Evolutionary conservation across 2,329 filamentous ascomycete species (phyloP), one percentile per base, ranked within the genome.

Genomic region (Colletotrichum abscissum): DNA sequence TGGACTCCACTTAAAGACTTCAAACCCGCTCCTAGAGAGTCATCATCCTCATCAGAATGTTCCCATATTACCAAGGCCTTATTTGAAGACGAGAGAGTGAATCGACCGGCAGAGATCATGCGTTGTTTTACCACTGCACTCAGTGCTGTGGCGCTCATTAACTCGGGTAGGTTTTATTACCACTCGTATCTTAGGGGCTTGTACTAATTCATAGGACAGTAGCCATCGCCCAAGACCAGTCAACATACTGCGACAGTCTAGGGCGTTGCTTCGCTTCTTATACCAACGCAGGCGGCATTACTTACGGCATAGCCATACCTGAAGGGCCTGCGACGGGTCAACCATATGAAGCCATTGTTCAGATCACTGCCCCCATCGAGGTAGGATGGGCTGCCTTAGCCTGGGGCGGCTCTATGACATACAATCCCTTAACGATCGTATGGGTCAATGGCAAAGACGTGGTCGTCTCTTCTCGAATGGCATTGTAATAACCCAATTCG

Each of bases 341-440:
- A 8, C 75, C 82, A 0, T 86, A 83, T 71, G 84, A 86, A 67
- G 79, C 81, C 12, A 82, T 86, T 5, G 52, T 86, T 26, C 84
- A 86, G 72, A 80, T 86, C 46, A 80, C 83, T 0, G 83, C 84
- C 2, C 84, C 85, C 1, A 76, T 78, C 16, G 76, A 77, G 2
- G 81, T 83, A 55, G 84, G 84, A 46, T 87, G 85, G 85, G 81
- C 82, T 3, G 85, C 84, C 2, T 76, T 86, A 22, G 80, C 84
- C 12, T 86, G 84, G 84, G 84, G 84, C 28, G 84, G 84, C 5
- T 79, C 80, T 9, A 87, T 86, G 85, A 81, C 83, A 5, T 84
- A 85, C 71, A 82, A 83, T 54, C 85, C 85, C 3, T 77, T 86
- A 0, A 81, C 83, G 1, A 73, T 86, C 33, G 81, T 81, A 4